These are phyloP conservation scores for Prosopis cineraria DNA, from an alignment of 306 rosid species.

Conservation along the genomic window DNA sequence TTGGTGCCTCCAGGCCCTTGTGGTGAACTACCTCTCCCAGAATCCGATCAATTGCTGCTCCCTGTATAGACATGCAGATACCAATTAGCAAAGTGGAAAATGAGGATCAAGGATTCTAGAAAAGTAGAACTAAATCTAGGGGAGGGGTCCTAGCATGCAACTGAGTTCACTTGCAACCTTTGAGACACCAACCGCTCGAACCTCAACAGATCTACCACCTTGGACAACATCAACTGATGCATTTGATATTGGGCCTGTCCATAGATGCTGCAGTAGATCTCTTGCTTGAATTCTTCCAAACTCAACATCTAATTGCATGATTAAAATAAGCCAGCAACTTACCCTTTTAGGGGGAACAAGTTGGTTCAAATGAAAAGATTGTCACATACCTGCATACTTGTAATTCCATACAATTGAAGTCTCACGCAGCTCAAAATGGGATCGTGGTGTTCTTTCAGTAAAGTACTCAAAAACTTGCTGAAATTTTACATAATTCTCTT, in stretches of 20 bases:
- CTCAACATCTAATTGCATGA: constrained; percentile 65
- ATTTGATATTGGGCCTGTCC: constrained; percentile 97
- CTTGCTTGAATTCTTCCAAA: constrained; percentile 99
- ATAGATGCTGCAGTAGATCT: constrained; percentile 92
- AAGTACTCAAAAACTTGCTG: constrained; percentile 98
- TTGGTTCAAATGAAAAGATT: constrained; percentile 24
- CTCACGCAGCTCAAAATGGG: constrained; percentile 89
- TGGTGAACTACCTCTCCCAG: constrained; percentile 84
- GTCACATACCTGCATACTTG: constrained; percentile 75
- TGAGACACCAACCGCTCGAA: constrained; percentile 91
- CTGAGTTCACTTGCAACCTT: constrained; percentile 58
- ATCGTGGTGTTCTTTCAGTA: constrained; percentile 94
- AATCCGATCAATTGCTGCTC: constrained; percentile 93
- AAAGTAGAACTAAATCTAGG: constrained; percentile 23
- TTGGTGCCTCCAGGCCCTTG: constrained; percentile 84
- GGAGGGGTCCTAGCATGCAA: background rate
- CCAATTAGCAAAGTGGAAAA: constrained; percentile 7
- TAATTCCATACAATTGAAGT: constrained; percentile 89
- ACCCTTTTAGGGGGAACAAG: background rate
- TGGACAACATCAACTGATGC: constrained; percentile 94
- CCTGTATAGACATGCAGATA: constrained; percentile 50
- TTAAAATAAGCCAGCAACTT: constrained; percentile 26
- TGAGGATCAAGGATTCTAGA: constrained; percentile 9
- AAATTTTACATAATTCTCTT: constrained; percentile 27
- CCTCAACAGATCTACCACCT: constrained; percentile 90